Evolutionary conservation across 1,284 basidiomycete genomes (phyloP).

Genomic region (Wallemia hederae): DNA sequence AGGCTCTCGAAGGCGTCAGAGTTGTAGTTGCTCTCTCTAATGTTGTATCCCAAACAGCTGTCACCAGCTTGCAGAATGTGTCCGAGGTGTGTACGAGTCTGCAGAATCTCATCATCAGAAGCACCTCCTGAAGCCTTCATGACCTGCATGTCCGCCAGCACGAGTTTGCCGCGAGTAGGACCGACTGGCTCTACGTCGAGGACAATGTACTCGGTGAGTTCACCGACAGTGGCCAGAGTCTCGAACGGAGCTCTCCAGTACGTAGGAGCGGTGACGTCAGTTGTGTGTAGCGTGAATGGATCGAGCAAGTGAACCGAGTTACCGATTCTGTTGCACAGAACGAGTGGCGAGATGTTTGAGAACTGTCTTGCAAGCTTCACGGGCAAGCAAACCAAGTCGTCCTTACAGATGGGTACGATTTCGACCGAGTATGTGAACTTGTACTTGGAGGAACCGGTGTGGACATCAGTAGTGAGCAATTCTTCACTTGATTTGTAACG

Average conservation of each 20-base stretch:
- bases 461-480: conserved; percentile 70
- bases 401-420: conserved; percentile 88
- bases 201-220: conserved; percentile 80
- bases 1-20: conserved; percentile 55
- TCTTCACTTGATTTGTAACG: conserved; percentile 77
- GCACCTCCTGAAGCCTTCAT: conserved; percentile 18
- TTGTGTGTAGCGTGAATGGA: conserved; percentile 51
- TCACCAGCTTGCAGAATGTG: conserved; percentile 86
- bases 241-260: conserved; percentile 83
- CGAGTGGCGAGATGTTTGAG: conserved; percentile 62
- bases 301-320: conserved; percentile 77
- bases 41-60: conserved; percentile 65
- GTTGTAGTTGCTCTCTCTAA: conserved; percentile 77
- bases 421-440: conserved; percentile 96
- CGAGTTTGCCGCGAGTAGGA: conserved; percentile 35
- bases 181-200: conserved; percentile 73
- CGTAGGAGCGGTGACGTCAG: conserved; percentile 46
- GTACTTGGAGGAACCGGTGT: conserved; percentile 75
- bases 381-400: conserved; percentile 79
- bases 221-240: conserved; percentile 45
- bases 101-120: conserved; percentile 44
- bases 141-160: conserved; percentile 81
- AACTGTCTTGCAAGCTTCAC: conserved; percentile 47
- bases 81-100: conserved; percentile 87
- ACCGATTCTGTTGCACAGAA: conserved; percentile 65